Percentiles rank a stretch among this genome's conserved stretches.
Conservation (phyloP, 805 yeast genomes). For the Ogataea chonburiensis region DNA sequence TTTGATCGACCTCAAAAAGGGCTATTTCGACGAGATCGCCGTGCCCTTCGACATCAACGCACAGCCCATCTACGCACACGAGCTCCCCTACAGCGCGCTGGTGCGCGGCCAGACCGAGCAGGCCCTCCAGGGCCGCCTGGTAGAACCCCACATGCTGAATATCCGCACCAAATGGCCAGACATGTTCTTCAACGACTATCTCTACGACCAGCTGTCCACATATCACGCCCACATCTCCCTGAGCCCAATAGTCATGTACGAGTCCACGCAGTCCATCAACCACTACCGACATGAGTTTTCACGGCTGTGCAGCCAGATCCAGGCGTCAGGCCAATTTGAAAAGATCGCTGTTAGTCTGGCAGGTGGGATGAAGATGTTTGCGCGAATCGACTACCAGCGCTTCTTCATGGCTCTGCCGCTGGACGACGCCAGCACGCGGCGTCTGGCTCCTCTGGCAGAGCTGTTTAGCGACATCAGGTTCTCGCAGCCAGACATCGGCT, state of each 20-base stretch:
- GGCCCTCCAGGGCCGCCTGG: conserved; percentile 17
- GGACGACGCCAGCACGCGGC: conserved; percentile 3
- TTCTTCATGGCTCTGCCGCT: conserved; percentile 18
- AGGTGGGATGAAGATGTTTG: conserved; percentile 12
- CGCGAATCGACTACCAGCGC: conserved; percentile 16
- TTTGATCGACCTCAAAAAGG: conserved; percentile 19
- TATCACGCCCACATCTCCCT: conserved; percentile 24
- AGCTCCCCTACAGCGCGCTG: conserved; percentile 26
- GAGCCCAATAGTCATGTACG: conserved; percentile 28
- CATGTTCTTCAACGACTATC: conserved; percentile 18
- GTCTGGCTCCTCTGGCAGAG: conserved; percentile 7
- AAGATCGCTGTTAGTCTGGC: conserved; percentile 10
- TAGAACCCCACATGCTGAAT: conserved; percentile 23
- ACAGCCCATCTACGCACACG: conserved; percentile 19
- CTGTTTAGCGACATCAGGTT: conserved; percentile 11
- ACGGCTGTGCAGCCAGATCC: conserved; percentile 9
- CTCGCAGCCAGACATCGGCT: conserved; percentile 18
- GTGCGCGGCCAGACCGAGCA: conserved; percentile 22
- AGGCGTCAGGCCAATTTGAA: conserved; percentile 4
- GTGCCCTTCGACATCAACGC: conserved; percentile 18
- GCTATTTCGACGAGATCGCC: conserved; percentile 22
- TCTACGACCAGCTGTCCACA: conserved; percentile 15
- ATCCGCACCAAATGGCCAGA: conserved; percentile 24
- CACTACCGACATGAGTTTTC: conserved; percentile 16
- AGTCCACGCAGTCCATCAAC: conserved; percentile 8